Evolutionary conservation across 1,139 yeast genomes (phyloP).

Genomic region (Debaryomyces robertsiae): DNA sequence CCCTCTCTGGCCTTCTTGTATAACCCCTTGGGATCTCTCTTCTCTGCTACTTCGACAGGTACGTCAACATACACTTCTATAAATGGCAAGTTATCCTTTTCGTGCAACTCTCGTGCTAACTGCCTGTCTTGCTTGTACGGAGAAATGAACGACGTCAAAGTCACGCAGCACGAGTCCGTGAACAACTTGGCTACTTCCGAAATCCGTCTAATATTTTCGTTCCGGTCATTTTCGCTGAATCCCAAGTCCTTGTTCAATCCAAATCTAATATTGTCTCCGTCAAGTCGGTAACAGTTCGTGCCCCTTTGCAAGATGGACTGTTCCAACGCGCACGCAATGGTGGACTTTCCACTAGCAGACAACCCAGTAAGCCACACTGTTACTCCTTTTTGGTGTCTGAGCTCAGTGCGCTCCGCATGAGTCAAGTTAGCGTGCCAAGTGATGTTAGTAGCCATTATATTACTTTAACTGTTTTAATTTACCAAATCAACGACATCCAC

Average conservation of each 20-base stretch:
- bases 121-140: constrained; percentile 87
- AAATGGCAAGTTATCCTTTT: constrained; percentile 73
- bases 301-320: constrained; percentile 71
- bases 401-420: constrained; percentile 70
- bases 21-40: constrained; percentile 95
- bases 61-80: constrained; percentile 91
- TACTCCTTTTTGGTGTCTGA: constrained; percentile 82
- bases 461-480: not conserved
- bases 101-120: constrained; percentile 82
- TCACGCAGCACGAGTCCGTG: constrained; percentile 83
- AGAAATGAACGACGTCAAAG: constrained; percentile 88
- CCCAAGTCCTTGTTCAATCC: constrained; percentile 95
- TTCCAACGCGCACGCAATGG: constrained; percentile 93
- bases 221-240: constrained; percentile 86
- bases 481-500: not conserved
- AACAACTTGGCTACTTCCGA: constrained; percentile 89
- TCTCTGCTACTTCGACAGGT: constrained; percentile 90
- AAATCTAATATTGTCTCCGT: constrained; percentile 92
- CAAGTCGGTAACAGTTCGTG: constrained; percentile 79
- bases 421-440: constrained; percentile 94
- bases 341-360: constrained; percentile 93
- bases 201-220: constrained; percentile 92
- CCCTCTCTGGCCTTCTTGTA: constrained; percentile 97
- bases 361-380: constrained; percentile 95
- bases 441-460: constrained; percentile 84